Base-by-base conservation (phyloP, 305 asterid species). In the Vinca major region DNA sequence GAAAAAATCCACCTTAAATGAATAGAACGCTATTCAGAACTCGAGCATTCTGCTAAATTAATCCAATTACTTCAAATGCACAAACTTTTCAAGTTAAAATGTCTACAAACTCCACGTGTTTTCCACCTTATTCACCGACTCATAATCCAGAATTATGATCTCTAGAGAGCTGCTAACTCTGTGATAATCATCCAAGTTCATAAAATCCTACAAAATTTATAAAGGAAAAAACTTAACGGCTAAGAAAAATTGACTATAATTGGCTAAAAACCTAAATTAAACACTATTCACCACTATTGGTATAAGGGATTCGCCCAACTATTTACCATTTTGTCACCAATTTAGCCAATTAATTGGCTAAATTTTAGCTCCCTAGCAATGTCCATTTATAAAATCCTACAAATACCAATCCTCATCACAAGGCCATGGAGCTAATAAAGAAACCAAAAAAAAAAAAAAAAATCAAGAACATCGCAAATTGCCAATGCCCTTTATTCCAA, bases 381-480 rank as follows among this genome's bases (percentile, higher is more conserved):
- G n/a, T n/a, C n/a, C n/a, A n/a, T n/a, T n/a, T n/a, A n/a, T n/a
- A n/a, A n/a, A n/a, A n/a, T n/a, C n/a, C n/a, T n/a, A n/a, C n/a
- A n/a, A n/a, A n/a, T n/a, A n/a, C n/a, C n/a, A n/a, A n/a, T n/a
- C n/a, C n/a, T n/a, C n/a, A n/a, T n/a, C n/a, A n/a, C n/a, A n/a
- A n/a, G n/a, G n/a, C n/a, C n/a, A n/a, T n/a, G n/a, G 47, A 21
- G 37, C 68, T 37, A 41, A 65, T 14, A 48, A 12, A 33, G 69
- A 48, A 65, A 33, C 0, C 10, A 48, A 12, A 40, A 16, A 2
- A 14, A 50, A 11, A 62, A 0, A 1, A 2, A 5, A 58, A 21
- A 6, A 20, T 50, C 14, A 55, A 45, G 49, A 45, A 45, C 2
- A 10, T 5, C 33, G 33, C 39, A 47, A 47, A 49, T 47, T 48